Evolutionary conservation across 768 basidiomycete genomes (phyloP), one percentile per base, ranked within the genome.

Genomic region (Tylopilus balloui): DNA sequence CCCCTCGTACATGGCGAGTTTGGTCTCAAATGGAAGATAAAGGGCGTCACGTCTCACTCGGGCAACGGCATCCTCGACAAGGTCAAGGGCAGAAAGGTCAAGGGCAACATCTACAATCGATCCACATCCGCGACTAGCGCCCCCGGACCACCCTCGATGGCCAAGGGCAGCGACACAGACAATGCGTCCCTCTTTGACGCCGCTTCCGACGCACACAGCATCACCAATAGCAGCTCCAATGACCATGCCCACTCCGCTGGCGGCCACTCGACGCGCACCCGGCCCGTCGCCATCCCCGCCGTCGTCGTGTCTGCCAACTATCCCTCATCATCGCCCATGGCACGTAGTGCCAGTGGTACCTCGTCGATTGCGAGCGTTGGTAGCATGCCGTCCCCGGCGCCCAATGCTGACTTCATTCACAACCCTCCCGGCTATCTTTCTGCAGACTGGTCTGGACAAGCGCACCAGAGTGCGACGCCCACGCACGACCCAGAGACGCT

Each of bases 1-100:
- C 88, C 88, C 0, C 78, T 88, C 49, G 78, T 88, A 28, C 69
- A 72, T 35, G 87, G 87, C 53, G 77, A 86, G 59, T 88, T 88
- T 60, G 80, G 73, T 17, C 77, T 84, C 6, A 71, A 75, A 19
- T 88, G 88, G 86, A 83, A 80, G 65, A 78, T 88, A 67, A 85
- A 81, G 71, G 75, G 80, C 54, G 75, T 73, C 27, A 69, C 68
- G 31, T 65, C 74, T 3, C 64, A 67, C 13, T 52, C 69, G 17
- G 70, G 75, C 60, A 56, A 59, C 24, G 75, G 78, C 3, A 57
- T 81, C 27, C 59, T 77, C 31, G 54, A 64, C 36, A 73, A 69
- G 65, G 71, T 71, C 57, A 72, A 69, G 55, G 65, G 32, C 31
- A 57, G 35, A 47, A 51, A 51, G 48, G 38, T 62, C 60, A 58